phyloP scores from a whole-genome alignment of 495 filamentous ascomycete species.

The Penicillium salamii region DNA sequence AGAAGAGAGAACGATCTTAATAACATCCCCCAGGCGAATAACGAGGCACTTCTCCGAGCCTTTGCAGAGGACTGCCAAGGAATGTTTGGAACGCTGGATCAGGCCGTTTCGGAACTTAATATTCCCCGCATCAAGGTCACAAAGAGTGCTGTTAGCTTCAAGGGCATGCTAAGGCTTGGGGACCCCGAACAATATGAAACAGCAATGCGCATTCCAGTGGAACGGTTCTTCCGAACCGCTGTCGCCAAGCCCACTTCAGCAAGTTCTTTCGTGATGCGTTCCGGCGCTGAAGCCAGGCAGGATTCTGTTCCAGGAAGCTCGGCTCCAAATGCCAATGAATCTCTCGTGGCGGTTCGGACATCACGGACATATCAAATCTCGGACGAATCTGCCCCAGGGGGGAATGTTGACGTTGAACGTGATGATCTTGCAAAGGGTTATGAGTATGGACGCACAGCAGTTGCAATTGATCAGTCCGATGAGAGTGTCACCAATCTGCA shows the following conservation, averaged over 20 bases:
- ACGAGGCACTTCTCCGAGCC: constrained; percentile 63
- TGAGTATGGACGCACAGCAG: constrained; percentile 88
- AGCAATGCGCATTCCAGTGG: constrained; percentile 78
- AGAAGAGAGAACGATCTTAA: background rate
- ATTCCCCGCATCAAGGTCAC: constrained; percentile 74
- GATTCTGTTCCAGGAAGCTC: constrained; percentile 47
- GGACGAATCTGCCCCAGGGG: constrained; percentile 69
- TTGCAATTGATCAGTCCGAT: constrained; percentile 83
- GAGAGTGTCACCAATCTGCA: constrained; percentile 77
- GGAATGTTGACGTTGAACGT: constrained; percentile 78
- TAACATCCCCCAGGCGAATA: constrained; percentile 44
- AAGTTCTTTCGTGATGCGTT: constrained; percentile 63
- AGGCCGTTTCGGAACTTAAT: constrained; percentile 74
- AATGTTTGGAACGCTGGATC: constrained; percentile 75
- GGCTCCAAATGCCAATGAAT: constrained; percentile 18
- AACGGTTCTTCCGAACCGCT: constrained; percentile 83
- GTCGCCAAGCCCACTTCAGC: constrained; percentile 70
- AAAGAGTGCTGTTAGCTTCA: constrained; percentile 71
- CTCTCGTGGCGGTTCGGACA: constrained; percentile 64
- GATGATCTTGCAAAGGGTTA: constrained; percentile 91
- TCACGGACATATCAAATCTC: constrained; percentile 76
- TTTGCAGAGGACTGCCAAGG: constrained; percentile 66
- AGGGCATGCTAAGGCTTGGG: constrained; percentile 77
- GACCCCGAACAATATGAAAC: constrained; percentile 70
- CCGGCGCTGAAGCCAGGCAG: constrained; percentile 40